Evolutionary conservation across 768 basidiomycete species (phyloP).

Genomic region (Termitomyces sp.): DNA sequence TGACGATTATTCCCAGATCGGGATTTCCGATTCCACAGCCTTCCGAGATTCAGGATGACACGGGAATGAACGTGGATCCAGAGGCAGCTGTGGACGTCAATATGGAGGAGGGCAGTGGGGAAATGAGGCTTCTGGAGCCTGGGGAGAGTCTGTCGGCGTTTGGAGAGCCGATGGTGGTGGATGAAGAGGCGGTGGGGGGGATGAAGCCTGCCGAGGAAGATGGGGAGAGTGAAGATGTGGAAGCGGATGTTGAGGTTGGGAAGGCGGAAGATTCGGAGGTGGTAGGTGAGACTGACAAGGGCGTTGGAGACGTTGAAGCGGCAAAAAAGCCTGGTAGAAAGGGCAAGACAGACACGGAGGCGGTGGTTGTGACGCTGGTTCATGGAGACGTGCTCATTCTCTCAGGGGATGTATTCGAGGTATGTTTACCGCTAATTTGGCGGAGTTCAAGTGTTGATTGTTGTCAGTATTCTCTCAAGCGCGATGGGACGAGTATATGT

Average conservation of each 20-base stretch:
- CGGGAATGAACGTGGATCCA: neutral
- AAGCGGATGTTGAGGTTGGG: neutral
- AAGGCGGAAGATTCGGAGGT: too few species aligned
- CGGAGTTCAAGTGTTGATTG: slow-evolving; percentile 1
- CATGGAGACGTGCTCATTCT: slow-evolving; percentile 39
- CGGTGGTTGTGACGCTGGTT: slow-evolving; percentile 29
- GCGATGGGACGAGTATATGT: slow-evolving; percentile 38
- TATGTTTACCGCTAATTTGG: slow-evolving; percentile 14
- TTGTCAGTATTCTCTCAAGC: slow-evolving; percentile 37
- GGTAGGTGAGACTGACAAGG: neutral
- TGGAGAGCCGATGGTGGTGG: slow-evolving; percentile 1
- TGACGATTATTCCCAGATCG: slow-evolving; percentile 23
- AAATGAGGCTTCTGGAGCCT: slow-evolving; percentile 1
- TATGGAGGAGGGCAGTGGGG: neutral
- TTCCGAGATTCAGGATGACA: neutral
- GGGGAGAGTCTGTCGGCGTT: neutral
- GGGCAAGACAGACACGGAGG: slow-evolving; percentile 1
- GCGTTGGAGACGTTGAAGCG: neutral
- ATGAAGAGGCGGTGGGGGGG: neutral
- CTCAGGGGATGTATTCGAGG: slow-evolving; percentile 36
- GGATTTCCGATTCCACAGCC: slow-evolving; percentile 3
- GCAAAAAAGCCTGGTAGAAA: neutral
- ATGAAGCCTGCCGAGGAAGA: neutral
- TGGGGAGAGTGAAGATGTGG: neutral
- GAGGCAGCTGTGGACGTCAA: neutral